Base-by-base conservation (phyloP, 768 basidiomycete species). In the Amanita rimosa region DNA sequence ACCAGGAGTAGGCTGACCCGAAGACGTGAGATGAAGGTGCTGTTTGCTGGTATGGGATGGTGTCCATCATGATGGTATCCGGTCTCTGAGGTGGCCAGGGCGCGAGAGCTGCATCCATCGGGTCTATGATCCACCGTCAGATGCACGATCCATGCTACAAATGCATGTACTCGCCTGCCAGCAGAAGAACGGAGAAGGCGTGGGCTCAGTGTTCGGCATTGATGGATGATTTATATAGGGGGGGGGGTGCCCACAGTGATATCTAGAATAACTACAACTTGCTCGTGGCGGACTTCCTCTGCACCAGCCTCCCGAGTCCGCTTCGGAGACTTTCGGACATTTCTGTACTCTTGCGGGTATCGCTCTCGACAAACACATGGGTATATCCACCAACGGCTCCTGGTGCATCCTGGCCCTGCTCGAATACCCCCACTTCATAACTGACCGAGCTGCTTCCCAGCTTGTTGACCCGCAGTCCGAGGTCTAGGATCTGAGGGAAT, bases 381-480 rank as follows among this genome's bases (percentile, higher is more conserved):
- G 84, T 89, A 48, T 90, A 89, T 8, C 74, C 75, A 1, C 74
- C 75, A 16, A 76, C 75, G 10, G 72, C 75, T 0, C 67, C 67
- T 1, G 69, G 67, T 8, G 51, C 33, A 29, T 69, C 61, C 31
- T 60, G 59, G 21, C 65, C 74, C 43, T 76, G 67, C 42, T 67
- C 69, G 57, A 90, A 91, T 13, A 91, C 79, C 0, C 81, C 88
- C 1, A 91, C 73, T 57, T 90, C 86, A 57, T 91, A 91, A 1
- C 76, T 70, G 35, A 85, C 87, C 0, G 88, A 91, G 57, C 83
- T 86, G 31, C 59, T 79, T 14, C 88, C 87, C 0, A 91, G 66
- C 43, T 73, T 76, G 43, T 61, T 73, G 16, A 89, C 82, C 5
- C 83, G 69, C 37, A 91, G 64, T 21, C 84, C 85, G 9, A 90